A percentile compares a stretch with the other conserved stretches of the same genome.
Conservation (phyloP, 306 rosid species). For the Phaseolus lunatus region DNA sequence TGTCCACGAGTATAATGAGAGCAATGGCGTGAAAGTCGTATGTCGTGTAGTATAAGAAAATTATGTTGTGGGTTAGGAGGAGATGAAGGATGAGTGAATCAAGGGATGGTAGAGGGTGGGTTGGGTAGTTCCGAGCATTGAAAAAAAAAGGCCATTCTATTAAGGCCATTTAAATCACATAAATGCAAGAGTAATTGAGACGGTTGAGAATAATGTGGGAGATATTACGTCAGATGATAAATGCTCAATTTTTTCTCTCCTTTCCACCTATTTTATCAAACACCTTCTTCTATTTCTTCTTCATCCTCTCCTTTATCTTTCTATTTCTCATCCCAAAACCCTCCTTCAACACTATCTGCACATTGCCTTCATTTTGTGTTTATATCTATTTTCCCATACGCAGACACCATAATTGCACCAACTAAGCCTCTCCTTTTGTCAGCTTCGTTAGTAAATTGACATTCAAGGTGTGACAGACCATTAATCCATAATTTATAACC, state of each 20-base stretch:
- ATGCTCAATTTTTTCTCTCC: slow-evolving; percentile 49
- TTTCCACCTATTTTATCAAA: slow-evolving; percentile 2
- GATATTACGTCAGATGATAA: slow-evolving; percentile 81
- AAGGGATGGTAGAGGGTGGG: slow-evolving; percentile 56
- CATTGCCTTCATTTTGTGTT: slow-evolving; percentile 6
- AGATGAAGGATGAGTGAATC: slow-evolving; percentile 50
- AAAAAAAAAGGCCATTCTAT: slow-evolving; percentile 62
- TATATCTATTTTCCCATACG: slow-evolving; percentile 37
- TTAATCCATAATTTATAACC: slow-evolving; percentile 21
- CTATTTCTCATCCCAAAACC: slow-evolving; percentile 41
- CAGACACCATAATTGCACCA: slow-evolving; percentile 41
- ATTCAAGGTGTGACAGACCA: slow-evolving; percentile 3
- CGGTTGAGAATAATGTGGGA: slow-evolving; percentile 79
- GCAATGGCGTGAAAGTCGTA: slow-evolving; percentile 45
- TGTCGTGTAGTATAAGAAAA: slow-evolving; percentile 49
- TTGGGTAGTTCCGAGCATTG: slow-evolving; percentile 84
- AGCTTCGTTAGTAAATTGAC: slow-evolving; percentile 37
- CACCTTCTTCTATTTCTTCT: neutral
- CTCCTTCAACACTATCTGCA: slow-evolving; percentile 36
- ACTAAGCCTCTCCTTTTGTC: slow-evolving; percentile 34
- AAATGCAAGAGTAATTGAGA: slow-evolving; percentile 92
- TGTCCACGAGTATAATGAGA: slow-evolving; percentile 47
- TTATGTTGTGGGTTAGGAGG: slow-evolving; percentile 36
- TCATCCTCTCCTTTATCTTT: slow-evolving; percentile 23
- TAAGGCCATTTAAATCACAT: slow-evolving; percentile 81